phyloP scores from a whole-genome alignment of 108 stramenopile species.

The Asterionellopsis glacialis region DNA sequence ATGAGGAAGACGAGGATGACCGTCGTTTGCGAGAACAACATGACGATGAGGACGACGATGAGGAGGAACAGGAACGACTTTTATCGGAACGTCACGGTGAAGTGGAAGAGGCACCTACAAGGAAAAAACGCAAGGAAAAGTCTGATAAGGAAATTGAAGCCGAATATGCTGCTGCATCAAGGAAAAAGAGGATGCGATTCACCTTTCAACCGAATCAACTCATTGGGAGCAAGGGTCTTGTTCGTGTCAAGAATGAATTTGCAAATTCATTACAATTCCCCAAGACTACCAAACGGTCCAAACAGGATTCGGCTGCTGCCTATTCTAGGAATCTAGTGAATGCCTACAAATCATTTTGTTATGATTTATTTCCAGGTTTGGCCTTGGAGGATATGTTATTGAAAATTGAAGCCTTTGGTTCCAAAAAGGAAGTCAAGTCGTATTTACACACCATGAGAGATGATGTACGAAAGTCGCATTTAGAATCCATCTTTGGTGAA shows the following conservation, averaged over 20 bases:
- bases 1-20: slow-evolving; percentile 4
- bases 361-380: slow-evolving; percentile 43
- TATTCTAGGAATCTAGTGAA: slow-evolving; percentile 40
- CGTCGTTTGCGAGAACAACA: slow-evolving; percentile 1
- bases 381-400: slow-evolving; percentile 54
- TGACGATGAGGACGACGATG: slow-evolving; percentile 35
- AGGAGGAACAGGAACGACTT: slow-evolving; percentile 63
- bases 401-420: slow-evolving; percentile 47
- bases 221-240: slow-evolving; percentile 40
- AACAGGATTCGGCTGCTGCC: slow-evolving; percentile 25
- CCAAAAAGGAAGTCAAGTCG: slow-evolving; percentile 47
- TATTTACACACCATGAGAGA: slow-evolving; percentile 55
- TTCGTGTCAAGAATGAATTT: slow-evolving; percentile 24
- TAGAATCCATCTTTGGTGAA: slow-evolving; percentile 49
- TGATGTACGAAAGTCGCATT: slow-evolving; percentile 50
- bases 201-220: slow-evolving; percentile 29
- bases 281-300: slow-evolving; percentile 11
- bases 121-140: slow-evolving; percentile 15
- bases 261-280: slow-evolving; percentile 11
- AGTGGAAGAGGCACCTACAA: slow-evolving; percentile 25
- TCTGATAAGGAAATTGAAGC: slow-evolving; percentile 34
- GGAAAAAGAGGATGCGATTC: slow-evolving; percentile 37
- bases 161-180: slow-evolving; percentile 42
- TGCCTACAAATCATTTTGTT: slow-evolving; percentile 47
- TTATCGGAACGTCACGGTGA: slow-evolving; percentile 56